Percentiles rank a stretch among this genome's conserved stretches.
Conservation (phyloP, 2,329 filamentous ascomycete species). For the Fusarium scirpi region DNA sequence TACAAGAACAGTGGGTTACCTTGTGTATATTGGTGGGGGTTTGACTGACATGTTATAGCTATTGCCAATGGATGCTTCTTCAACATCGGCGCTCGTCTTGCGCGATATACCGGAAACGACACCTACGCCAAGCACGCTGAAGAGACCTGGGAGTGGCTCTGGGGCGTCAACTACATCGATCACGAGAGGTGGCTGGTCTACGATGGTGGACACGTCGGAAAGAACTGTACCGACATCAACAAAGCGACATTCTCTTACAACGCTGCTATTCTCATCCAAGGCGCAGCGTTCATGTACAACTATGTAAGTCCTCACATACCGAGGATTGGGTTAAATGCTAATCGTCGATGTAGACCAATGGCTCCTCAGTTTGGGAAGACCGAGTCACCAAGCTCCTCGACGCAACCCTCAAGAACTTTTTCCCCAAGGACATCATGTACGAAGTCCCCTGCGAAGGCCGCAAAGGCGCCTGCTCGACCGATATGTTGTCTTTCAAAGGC, state of each 20-base stretch:
- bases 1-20: constrained; percentile 73
- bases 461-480: constrained; percentile 71
- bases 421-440: constrained; percentile 68
- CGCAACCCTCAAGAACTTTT: constrained; percentile 63
- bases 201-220: constrained; percentile 69
- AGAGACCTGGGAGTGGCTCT: constrained; percentile 72
- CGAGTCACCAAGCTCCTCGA: constrained; percentile 68
- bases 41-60: constrained; percentile 49
- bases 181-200: constrained; percentile 70
- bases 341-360: constrained; percentile 51
- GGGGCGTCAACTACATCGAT: constrained; percentile 68
- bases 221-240: constrained; percentile 72
- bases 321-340: fast-evolving
- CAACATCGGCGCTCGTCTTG: constrained; percentile 75
- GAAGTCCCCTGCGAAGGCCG: constrained; percentile 74
- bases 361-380: constrained; percentile 65
- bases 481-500: constrained; percentile 80
- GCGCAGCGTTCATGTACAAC: constrained; percentile 77
- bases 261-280: constrained; percentile 70
- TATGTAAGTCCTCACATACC: constrained; percentile 55
- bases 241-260: constrained; percentile 76
- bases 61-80: constrained; percentile 74
- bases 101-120: constrained; percentile 74
- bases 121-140: constrained; percentile 74
- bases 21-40: not conserved